Evolutionary conservation across 768 basidiomycete genomes (phyloP), one percentile per base, ranked within the genome.

Genomic region (Naganishia randhawae): DNA sequence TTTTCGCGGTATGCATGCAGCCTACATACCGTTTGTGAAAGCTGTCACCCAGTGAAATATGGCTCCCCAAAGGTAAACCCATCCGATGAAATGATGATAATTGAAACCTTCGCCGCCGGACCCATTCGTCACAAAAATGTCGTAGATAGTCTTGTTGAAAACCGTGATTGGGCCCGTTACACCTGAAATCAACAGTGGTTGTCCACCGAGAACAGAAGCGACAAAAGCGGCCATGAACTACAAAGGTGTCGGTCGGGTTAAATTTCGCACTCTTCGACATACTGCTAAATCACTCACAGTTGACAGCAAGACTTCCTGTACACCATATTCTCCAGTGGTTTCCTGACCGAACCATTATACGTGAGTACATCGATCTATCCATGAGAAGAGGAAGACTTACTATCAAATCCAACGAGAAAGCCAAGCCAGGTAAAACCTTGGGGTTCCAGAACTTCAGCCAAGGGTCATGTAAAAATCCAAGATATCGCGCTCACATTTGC

Each of bases 151-250:
- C 81, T 90, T 91, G 82, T 93, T 94, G 72, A 93, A 87, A 10
- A 95, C 90, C 3, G 92, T 93, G 74, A 94, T 94, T 1, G 93
- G 92, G 86, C 89, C 90, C 54, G 91, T 95, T 1, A 95, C 92
- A 6, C 94, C 94, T 2, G 90, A 89, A 50, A 96, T 92, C 50
- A 90, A 89, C 2, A 96, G 83, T 0, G 94, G 94, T 76, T 97
- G 94, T 16, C 89, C 91, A 2, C 91, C 90, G 64, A 96, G 86
- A 45, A 92, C 80, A 0, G 91, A 89, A 73, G 94, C 93, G 22
- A 92, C 82, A 74, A 91, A 89, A 0, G 92, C 89, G 0, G 91
- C 89, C 86, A 95, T 89, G 80, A 93, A 94, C 0, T 90, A 89
- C n/a, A n/a, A n/a, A n/a, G 31, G 14, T 17, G 16, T 1, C 88